phyloP scores from a whole-genome alignment of 371 early-diverging fungal species.

The Mucor racemosus region DNA sequence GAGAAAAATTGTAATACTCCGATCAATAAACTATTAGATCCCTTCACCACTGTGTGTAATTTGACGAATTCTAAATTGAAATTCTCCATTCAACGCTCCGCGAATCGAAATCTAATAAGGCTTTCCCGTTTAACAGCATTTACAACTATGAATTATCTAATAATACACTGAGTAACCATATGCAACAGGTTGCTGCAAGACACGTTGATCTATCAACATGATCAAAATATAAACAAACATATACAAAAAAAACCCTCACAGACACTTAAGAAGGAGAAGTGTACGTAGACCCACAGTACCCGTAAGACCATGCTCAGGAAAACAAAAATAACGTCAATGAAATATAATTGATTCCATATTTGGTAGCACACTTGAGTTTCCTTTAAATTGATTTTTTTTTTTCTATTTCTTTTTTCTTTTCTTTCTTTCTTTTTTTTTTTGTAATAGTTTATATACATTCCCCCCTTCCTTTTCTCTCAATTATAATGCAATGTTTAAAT shows the following conservation, averaged over 20 bases:
- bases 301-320: no score
- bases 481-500: slow-evolving; percentile 20
- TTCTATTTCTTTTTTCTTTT: neutral
- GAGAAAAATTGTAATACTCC: no score
- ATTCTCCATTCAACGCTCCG: no score
- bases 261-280: neutral
- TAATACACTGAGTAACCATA: no score
- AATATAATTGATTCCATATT: neutral
- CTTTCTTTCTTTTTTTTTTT: slow-evolving; percentile 6
- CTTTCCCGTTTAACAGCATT: no score
- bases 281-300: no score
- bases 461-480: neutral
- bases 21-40: no score
- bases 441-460: neutral
- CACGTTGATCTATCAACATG: slow-evolving; percentile 5
- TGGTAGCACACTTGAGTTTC: neutral
- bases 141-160: no score
- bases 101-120: no score
- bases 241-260: neutral
- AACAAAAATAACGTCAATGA: neutral
- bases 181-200: neutral
- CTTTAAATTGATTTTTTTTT: neutral
- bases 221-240: neutral
- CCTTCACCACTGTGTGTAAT: no score
- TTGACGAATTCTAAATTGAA: no score